Base-by-base conservation (phyloP, 2,329 filamentous ascomycete species). In the Paraphoma chrysanthemicola region DNA sequence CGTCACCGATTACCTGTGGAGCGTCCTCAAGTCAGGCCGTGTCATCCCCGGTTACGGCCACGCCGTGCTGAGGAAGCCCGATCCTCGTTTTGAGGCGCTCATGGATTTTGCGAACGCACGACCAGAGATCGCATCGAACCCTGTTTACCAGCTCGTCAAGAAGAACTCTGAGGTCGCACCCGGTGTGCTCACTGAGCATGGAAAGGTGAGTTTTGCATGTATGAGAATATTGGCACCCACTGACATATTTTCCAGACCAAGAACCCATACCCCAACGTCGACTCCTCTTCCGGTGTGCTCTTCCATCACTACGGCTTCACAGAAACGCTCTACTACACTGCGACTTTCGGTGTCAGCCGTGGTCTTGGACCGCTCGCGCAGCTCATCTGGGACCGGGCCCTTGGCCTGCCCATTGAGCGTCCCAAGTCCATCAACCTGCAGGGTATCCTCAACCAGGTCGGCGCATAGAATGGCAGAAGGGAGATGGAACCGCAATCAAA, bases 281-380 rank as follows among this genome's bases (percentile, higher is more conserved):
- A 99, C 79, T 93, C 90, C 46, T 90, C 88, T 62, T 97, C 93
- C 0, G 95, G 95, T 63, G 93, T 98, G 6, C 85, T 99, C 47
- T 98, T 99, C 87, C 90, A 98, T 80, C 93, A 98, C 83, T 99
- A 97, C 77, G 95, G 94, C 56, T 97, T 99, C 88, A 90, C 91
- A 77, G 92, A 98, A 82, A 97, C 94, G 0, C 85, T 98, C 10
- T 99, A 98, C 84, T 99, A 98, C 82, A 89, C 87, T 14, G 87
- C 86, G 9, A 88, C 86, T 6, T 89, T 89, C 67, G 87, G 87
- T 67, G 87, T 89, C 89, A 87, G 84, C 75, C 82, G 87, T 75
- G 86, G 85, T 51, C 82, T 99, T 14, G 95, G 95, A 7, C 95
- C 95, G 18, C 84, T 99, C 47, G 93, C 93, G 43, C 95, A 99